Evolutionary conservation across 2,329 filamentous ascomycete genomes (phyloP).

Genomic region (Microdochium nivale): DNA sequence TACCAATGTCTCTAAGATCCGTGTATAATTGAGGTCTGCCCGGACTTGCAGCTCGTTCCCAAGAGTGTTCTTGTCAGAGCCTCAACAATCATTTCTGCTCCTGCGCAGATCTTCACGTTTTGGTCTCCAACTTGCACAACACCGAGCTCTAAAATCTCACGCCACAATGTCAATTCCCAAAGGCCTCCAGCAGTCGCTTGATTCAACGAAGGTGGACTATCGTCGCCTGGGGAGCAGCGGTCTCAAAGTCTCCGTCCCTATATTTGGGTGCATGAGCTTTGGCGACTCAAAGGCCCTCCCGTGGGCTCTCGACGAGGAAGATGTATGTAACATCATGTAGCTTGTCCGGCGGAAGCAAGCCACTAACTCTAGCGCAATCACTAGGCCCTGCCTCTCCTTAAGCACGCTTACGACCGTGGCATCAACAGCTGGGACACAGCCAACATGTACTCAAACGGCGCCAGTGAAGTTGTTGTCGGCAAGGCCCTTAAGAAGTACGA

Average conservation of each 20-base stretch:
- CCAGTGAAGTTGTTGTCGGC: conserved; percentile 56
- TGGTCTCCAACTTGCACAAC: background rate
- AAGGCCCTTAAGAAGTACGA: conserved; percentile 57
- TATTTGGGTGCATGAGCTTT: conserved; percentile 57
- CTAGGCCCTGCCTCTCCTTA: conserved; percentile 46
- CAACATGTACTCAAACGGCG: conserved; percentile 55
- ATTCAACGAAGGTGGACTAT: conserved; percentile 36
- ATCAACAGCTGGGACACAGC: conserved; percentile 52
- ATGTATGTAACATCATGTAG: conserved; percentile 28
- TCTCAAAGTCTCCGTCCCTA: conserved; percentile 52
- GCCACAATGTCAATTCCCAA: background rate
- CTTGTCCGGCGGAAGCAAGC: background rate
- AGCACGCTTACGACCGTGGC: conserved; percentile 54
- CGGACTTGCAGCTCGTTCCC: too few relatives aligned
- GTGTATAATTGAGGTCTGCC: too few relatives aligned
- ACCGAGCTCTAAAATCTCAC: background rate
- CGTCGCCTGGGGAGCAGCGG: conserved; percentile 51
- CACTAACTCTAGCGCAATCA: background rate
- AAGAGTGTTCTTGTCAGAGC: too few relatives aligned
- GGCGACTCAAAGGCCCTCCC: conserved; percentile 40
- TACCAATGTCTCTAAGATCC: too few relatives aligned
- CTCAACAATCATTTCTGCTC: too few relatives aligned
- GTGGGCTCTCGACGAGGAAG: conserved; percentile 50
- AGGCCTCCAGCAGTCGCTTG: conserved; percentile 23
- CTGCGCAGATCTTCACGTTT: too few relatives aligned